phyloP scores from a whole-genome alignment of 2,329 filamentous ascomycete species.

The Xylaria sp. region DNA sequence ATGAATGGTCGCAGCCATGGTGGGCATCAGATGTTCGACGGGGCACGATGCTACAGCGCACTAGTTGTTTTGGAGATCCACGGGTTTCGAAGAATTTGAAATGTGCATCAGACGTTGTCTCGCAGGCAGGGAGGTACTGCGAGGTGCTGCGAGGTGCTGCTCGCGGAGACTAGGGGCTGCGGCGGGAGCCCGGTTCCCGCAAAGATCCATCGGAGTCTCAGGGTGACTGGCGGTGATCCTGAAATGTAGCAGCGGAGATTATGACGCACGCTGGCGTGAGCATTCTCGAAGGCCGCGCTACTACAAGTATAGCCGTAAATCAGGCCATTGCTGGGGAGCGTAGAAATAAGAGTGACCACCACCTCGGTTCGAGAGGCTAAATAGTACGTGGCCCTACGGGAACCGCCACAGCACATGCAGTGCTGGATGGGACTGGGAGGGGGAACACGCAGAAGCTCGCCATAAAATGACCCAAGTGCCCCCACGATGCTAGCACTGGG shows the following conservation, averaged over 20 bases:
- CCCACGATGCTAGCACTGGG: constrained; percentile 36
- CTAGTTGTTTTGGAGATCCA: constrained; percentile 5
- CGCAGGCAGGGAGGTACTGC: constrained; percentile 1
- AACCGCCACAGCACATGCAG: constrained; percentile 6
- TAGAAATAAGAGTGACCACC: constrained; percentile 10
- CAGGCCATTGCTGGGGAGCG: not conserved
- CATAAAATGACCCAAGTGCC: constrained; percentile 7
- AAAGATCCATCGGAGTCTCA: constrained; percentile 15
- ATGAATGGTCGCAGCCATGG: constrained; percentile 4
- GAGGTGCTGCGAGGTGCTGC: not conserved
- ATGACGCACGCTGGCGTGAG: constrained; percentile 18
- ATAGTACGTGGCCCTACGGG: constrained; percentile 22
- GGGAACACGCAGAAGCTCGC: constrained; percentile 15
- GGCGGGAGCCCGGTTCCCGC: constrained; percentile 31
- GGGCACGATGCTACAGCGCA: constrained; percentile 1
- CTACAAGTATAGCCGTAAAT: constrained; percentile 8
- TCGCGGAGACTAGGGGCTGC: constrained; percentile 25
- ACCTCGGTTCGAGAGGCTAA: constrained; percentile 36
- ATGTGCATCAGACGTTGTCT: constrained; percentile 8
- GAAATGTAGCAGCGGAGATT: constrained; percentile 17
- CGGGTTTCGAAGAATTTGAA: constrained; percentile 1
- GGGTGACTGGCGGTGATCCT: constrained; percentile 16
- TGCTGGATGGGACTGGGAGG: constrained; percentile 11
- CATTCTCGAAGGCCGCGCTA: not conserved
- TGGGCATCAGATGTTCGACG: not conserved